These are phyloP conservation scores for barrel medic (Medicago truncatula) DNA, from an alignment of 306 rosid genomes.

Conservation along the genomic window MtrunA17r5.0-ANR NC_053047.1:37350001-37350500, in stretches of 20 bases:
- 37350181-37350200: neutral
- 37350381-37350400: neutral
- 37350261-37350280: neutral
- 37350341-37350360: neutral
- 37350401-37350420: conserved; percentile 5
- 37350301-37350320: conserved; percentile 14
- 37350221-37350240: neutral
- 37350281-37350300: conserved; percentile 5
- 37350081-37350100: neutral
- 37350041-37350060: no score
- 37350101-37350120: neutral
- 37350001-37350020: no score
- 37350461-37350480: neutral
- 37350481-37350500: neutral
- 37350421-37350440: neutral
- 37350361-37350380: conserved; percentile 12
- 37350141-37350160: conserved; percentile 39
- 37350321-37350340: conserved; percentile 18
- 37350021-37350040: no score
- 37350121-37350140: neutral
- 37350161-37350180: conserved; percentile 38
- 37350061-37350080: neutral
- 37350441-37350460: neutral
- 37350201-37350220: neutral
- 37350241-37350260: neutral